phyloP scores from a whole-genome alignment of 2,329 filamentous ascomycete species.

The Colletotrichum sp. region DNA sequence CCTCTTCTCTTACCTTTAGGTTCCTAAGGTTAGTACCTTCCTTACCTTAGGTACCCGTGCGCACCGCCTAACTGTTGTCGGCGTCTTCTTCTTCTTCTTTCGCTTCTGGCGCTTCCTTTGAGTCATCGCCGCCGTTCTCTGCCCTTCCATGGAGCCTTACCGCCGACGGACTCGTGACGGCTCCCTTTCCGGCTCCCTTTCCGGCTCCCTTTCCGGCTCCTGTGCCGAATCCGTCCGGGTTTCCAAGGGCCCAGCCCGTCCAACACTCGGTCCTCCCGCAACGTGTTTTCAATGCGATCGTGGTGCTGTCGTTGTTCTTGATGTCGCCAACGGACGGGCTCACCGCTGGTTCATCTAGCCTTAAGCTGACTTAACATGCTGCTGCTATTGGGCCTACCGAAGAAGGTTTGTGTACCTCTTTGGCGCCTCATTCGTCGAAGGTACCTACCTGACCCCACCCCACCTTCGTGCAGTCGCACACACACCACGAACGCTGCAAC shows the following conservation, averaged over 20 bases:
- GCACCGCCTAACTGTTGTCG: not conserved
- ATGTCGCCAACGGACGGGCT: not conserved
- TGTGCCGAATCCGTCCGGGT: not conserved
- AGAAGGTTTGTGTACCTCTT: not conserved
- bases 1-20: not conserved
- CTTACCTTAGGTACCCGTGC: not conserved
- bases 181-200: not conserved
- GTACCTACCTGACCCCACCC: not conserved
- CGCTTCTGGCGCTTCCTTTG: not conserved
- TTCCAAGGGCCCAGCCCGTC: not conserved
- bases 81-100: not conserved
- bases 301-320: not conserved
- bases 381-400: not conserved
- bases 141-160: not conserved
- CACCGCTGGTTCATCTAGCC: not conserved
- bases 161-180: not conserved
- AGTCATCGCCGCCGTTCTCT: not conserved
- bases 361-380: not conserved
- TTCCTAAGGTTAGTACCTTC: too few species aligned
- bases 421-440: conserved; percentile 1
- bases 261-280: not conserved
- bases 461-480: not conserved
- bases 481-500: not conserved
- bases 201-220: not conserved
- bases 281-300: not conserved